Evolutionary conservation across 2,329 filamentous ascomycete genomes (phyloP), one percentile per base, ranked within the genome.

Genomic region (Decorospora gaudefroyi): DNA sequence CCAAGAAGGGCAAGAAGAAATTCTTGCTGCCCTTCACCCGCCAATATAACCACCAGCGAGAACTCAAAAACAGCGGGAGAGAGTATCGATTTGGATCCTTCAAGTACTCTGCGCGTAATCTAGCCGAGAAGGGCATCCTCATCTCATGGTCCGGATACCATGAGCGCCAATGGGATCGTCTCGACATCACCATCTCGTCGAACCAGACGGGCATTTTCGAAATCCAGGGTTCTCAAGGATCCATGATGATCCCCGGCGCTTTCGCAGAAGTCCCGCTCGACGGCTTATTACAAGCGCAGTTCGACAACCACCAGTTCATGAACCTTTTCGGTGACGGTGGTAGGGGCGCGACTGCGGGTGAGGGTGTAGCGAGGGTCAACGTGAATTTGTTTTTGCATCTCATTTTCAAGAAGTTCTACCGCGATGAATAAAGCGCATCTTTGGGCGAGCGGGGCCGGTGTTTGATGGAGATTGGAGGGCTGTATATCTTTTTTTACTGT

Each of bases 351-450:
- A 59, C 3, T 51, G 59, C 32, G 4, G 36, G 25, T 6, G 44
- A 47, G 13, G 63, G 72, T 0, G 67, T 69, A 53, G 78, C 96
- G 67, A 86, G 87, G 72, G 81, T 99, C 65, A 97, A 97, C 71
- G 93, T 99, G 64, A 99, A 99, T 76, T 72, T 99, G 65, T 83
- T 99, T 74, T 78, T 99, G 77, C 93, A 99, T 79, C 78, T 97
- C 71, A 82, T 99, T 59, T 97, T 97, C 78, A 95, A 95, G 82
- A 99, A 99, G 79, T 99, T 99, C 72, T 99, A 99, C 55, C 64
- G 73, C 50, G 75, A 78, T 33, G 57, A 59, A 44, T 64, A 49
- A 42, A 15, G 23, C 12, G 16, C n/a, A 15, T 23, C 4, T 10
- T 16, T n/a, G 18, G 9, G 13, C 11, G 12, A 22, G 8, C 5